A percentile compares a stretch with the other conserved stretches of the same genome.
Evolutionary conservation across 176 grass and related monocot genomes (phyloP).

Genomic region (Zizania latifolia): DNA sequence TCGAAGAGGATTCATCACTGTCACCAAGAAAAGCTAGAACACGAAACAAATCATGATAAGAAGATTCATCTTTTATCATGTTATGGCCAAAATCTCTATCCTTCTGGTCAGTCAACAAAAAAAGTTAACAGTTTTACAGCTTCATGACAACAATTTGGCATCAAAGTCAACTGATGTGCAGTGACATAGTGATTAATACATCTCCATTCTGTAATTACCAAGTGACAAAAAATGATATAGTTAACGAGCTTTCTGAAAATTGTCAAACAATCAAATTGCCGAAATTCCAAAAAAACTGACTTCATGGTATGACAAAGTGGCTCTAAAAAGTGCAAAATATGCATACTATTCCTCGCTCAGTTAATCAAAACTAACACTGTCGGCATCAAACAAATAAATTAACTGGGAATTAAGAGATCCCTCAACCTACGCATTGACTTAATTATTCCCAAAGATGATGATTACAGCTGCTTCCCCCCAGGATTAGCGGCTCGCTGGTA

Average conservation of each 20-base stretch:
- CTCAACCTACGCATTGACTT: not conserved
- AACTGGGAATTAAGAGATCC: slow-evolving; percentile 21
- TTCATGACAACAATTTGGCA: not conserved
- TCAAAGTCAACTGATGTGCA: not conserved
- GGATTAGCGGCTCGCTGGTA: not conserved
- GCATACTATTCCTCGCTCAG: not conserved
- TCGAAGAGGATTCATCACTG: not conserved
- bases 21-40: not conserved
- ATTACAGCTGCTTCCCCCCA: not conserved
- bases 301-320: not conserved
- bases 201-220: not conserved
- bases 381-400: not conserved
- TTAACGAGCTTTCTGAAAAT: not conserved
- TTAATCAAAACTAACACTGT: slow-evolving; percentile 11
- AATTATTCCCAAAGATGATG: not conserved
- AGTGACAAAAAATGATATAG: not conserved
- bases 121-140: not conserved
- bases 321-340: not conserved
- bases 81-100: not conserved
- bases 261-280: not conserved
- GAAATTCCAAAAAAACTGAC: not conserved
- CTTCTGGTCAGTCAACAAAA: not conserved
- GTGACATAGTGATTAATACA: not conserved
- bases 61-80: not conserved
- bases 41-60: not conserved